phyloP scores from a whole-genome alignment of 768 basidiomycete species.

The Megacollybia marginata region DNA sequence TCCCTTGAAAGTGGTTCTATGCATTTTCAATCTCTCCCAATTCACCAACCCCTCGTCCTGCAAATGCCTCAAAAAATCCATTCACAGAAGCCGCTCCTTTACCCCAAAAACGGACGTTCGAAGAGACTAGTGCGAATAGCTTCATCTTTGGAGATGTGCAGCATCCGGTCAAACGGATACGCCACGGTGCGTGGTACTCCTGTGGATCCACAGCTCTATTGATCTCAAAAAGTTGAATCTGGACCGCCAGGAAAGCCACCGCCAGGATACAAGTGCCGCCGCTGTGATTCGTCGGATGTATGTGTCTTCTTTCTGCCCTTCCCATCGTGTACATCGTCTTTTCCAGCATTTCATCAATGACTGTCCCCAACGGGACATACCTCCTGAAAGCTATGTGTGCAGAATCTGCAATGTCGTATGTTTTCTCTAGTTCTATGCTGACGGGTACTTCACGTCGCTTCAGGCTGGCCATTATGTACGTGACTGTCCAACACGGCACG shows the following conservation, averaged over 20 bases:
- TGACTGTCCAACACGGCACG: conserved; percentile 79
- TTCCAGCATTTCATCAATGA: conserved; percentile 66
- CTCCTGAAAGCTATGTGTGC: conserved; percentile 83
- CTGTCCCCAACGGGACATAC: conserved; percentile 69
- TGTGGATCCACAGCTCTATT: conserved; percentile 7
- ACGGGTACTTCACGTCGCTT: background rate
- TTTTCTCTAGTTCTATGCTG: conserved; percentile 2
- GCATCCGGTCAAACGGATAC: conserved; percentile 49
- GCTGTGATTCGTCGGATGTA: conserved; percentile 73
- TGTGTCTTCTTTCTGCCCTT: conserved; percentile 8
- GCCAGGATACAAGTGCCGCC: conserved; percentile 66
- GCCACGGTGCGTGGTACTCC: conserved; percentile 37
- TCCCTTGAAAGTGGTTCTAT: conserved; percentile 80
- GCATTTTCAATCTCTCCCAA: conserved; percentile 80
- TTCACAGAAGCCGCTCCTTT: conserved; percentile 38
- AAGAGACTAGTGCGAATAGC: conserved; percentile 43
- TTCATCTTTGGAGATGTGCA: conserved; percentile 63
- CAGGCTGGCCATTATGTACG: conserved; percentile 81
- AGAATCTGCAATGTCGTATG: conserved; percentile 71
- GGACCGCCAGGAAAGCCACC: conserved; percentile 53
- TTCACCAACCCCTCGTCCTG: conserved; percentile 33
- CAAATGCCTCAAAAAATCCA: conserved; percentile 67
- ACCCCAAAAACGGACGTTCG: conserved; percentile 45
- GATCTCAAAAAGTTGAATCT: conserved; percentile 11
- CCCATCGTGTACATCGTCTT: conserved; percentile 1